Percentiles rank a stretch among this genome's conserved stretches.
Conservation (phyloP, 73 alveolate species). For the Tetrahymena borealis region DNA sequence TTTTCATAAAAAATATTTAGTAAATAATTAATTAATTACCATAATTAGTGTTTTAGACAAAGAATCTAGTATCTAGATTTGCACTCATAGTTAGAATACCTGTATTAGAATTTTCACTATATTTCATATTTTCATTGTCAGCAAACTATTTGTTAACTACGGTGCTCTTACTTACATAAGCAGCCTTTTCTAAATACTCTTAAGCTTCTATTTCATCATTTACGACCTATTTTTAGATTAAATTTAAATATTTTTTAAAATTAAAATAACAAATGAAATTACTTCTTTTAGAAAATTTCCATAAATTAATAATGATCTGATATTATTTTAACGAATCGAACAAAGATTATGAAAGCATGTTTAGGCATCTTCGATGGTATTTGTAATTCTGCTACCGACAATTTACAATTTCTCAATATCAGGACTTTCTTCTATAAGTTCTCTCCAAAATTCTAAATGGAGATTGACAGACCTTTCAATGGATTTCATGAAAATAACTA, state of each 20-base stretch:
- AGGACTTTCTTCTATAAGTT: background rate
- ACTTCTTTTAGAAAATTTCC: constrained; percentile 6
- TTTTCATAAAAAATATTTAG: too few relatives aligned
- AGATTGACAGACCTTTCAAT: background rate
- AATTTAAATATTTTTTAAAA: background rate
- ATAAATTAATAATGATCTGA: background rate
- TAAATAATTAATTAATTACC: too few relatives aligned
- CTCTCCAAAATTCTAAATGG: constrained; percentile 20
- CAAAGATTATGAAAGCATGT: background rate
- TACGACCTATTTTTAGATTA: background rate
- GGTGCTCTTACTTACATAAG: background rate
- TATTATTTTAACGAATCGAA: background rate
- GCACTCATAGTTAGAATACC: background rate
- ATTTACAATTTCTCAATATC: background rate
- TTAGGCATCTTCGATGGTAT: background rate
- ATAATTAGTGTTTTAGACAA: background rate
- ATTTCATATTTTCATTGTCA: background rate
- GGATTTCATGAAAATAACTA: background rate
- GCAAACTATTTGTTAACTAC: constrained; percentile 3
- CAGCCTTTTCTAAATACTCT: background rate
- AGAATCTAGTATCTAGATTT: background rate
- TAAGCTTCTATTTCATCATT: constrained; percentile 1
- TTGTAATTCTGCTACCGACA: background rate
- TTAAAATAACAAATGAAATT: background rate
- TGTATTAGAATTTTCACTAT: background rate